A percentile compares a stretch with the other conserved stretches of the same genome.
Evolutionary conservation across 169 alveolate genomes (phyloP).

Genomic region (Eimeria sp.): DNA sequence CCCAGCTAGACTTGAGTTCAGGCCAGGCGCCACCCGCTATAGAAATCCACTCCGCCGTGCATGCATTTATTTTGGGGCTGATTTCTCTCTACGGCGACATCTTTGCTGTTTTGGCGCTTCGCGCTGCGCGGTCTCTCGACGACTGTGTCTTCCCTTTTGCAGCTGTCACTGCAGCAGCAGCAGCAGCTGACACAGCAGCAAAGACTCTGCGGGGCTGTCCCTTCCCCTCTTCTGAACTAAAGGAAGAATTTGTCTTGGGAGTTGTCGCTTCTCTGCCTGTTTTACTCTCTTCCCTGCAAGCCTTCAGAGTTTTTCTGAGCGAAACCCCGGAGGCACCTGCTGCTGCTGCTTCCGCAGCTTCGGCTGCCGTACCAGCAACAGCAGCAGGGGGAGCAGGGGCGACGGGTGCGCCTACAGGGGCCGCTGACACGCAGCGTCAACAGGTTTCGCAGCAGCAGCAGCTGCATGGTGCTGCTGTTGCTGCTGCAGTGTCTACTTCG

Average conservation of each 20-base stretch:
- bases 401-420: not conserved
- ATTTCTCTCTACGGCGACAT: constrained; percentile 77
- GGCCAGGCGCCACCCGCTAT: constrained; percentile 22
- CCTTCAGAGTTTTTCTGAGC: constrained; percentile 48
- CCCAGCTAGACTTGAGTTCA: constrained; percentile 47
- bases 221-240: constrained; percentile 43
- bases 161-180: constrained; percentile 68
- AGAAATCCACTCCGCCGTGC: constrained; percentile 20
- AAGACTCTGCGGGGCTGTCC: constrained; percentile 54
- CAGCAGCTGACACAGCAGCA: constrained; percentile 46
- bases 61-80: constrained; percentile 29
- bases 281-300: constrained; percentile 61
- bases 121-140: constrained; percentile 67
- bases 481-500: constrained; percentile 31
- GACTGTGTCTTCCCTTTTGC: constrained; percentile 62
- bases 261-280: constrained; percentile 71
- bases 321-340: constrained; percentile 38
- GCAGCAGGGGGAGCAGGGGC: constrained; percentile 43
- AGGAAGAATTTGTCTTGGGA: constrained; percentile 50
- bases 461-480: not conserved
- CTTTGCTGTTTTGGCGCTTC: constrained; percentile 75
- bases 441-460: constrained; percentile 39
- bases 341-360: constrained; percentile 20
- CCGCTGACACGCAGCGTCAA: constrained; percentile 29
- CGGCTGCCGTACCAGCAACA: not conserved